These are phyloP conservation scores for Boletus eberwhitei DNA, from an alignment of 768 basidiomycete genomes.

Conservation along the genomic window DNA sequence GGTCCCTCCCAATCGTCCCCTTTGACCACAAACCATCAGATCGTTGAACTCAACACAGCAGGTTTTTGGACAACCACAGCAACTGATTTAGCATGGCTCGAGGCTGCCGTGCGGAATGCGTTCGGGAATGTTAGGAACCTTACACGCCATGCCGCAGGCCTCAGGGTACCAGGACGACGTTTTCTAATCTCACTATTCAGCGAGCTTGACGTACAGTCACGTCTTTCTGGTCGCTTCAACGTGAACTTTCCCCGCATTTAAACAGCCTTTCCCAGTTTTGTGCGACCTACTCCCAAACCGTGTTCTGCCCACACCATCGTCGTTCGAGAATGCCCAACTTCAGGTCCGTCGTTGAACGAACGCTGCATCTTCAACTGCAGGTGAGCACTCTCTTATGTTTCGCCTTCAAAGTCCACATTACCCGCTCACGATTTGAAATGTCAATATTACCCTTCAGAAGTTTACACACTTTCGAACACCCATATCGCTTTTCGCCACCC, in stretches of 20 bases:
- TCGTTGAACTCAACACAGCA: background rate
- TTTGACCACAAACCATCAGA: background rate
- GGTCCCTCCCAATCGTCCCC: background rate
- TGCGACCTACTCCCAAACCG: background rate
- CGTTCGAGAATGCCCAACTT: conserved; percentile 3
- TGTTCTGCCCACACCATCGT: background rate
- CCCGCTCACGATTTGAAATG: background rate
- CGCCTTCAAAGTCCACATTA: no score
- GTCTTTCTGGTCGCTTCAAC: background rate
- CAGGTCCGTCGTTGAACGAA: conserved; percentile 9
- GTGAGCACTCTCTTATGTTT: conserved; percentile 1
- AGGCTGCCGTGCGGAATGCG: background rate
- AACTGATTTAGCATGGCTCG: background rate
- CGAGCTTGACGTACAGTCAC: background rate
- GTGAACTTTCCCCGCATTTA: background rate
- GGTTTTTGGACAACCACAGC: background rate
- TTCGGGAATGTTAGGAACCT: background rate
- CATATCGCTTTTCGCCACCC: conserved; percentile 1
- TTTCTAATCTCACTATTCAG: background rate
- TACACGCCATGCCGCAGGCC: background rate
- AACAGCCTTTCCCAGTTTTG: background rate
- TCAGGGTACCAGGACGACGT: background rate
- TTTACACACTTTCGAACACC: conserved; percentile 2
- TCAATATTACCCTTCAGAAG: background rate
- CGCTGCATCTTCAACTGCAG: conserved; percentile 4